Evolutionary conservation across 1,284 basidiomycete species (phyloP).

Genomic region (Coniferiporia sulphurascens): DNA sequence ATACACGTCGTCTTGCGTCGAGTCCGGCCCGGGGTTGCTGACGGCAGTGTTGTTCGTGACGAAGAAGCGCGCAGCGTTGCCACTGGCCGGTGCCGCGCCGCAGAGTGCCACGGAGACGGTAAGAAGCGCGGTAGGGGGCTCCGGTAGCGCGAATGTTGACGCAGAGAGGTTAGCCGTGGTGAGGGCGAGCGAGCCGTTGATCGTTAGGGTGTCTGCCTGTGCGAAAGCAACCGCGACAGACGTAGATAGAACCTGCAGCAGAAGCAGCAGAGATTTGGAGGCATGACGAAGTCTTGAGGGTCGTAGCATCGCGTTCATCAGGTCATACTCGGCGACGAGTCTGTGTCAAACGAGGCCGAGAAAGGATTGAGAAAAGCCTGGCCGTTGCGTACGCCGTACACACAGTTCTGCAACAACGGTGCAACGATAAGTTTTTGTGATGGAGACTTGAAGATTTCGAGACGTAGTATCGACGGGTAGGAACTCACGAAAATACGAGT

Average conservation of each 20-base stretch:
- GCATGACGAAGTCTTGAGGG: neutral
- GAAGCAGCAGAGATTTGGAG: neutral
- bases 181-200: constrained; percentile 15
- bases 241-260: neutral
- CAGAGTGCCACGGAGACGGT: constrained; percentile 60
- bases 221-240: neutral
- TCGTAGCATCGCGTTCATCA: neutral
- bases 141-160: constrained; percentile 28
- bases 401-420: neutral
- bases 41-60: constrained; percentile 47
- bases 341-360: neutral
- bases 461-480: too few species aligned
- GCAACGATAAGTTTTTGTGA: neutral
- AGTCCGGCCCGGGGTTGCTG: constrained; percentile 36
- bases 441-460: neutral
- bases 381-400: neutral
- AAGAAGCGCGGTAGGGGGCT: constrained; percentile 35
- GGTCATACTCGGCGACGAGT: neutral
- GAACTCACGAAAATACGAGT: too few species aligned
- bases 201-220: constrained; percentile 1
- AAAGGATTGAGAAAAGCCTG: neutral
- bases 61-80: constrained; percentile 44
- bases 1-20: constrained; percentile 37
- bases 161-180: neutral
- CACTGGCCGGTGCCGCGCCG: constrained; percentile 24